Evolutionary conservation across 2,329 filamentous ascomycete species (phyloP).

Genomic region (Claviceps cyperi): DNA sequence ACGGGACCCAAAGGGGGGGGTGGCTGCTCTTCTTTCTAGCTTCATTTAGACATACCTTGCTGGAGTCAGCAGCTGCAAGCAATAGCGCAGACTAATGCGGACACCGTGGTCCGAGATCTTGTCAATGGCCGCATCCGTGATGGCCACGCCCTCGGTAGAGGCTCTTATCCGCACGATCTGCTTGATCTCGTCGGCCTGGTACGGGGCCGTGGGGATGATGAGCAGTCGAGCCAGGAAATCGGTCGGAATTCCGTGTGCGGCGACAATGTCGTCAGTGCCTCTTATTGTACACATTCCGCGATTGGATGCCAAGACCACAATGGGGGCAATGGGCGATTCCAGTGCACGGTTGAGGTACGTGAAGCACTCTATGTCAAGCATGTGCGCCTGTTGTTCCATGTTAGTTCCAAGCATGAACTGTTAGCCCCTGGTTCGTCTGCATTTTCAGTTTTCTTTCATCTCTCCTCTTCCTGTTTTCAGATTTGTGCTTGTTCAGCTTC

Average conservation of each 20-base stretch:
- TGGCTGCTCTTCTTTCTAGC: not conserved
- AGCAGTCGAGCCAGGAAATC: constrained; percentile 89
- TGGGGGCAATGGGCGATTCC: constrained; percentile 85
- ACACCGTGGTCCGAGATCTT: constrained; percentile 79
- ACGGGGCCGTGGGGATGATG: constrained; percentile 89
- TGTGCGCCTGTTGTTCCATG: constrained; percentile 58
- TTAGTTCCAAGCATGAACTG: not conserved
- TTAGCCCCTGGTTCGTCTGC: not conserved
- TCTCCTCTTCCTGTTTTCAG: not conserved
- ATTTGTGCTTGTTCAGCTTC: not conserved
- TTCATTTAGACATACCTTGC: constrained; percentile 42
- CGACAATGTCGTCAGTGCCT: constrained; percentile 66
- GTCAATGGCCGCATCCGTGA: constrained; percentile 71
- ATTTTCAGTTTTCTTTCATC: not conserved
- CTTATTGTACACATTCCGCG: constrained; percentile 87
- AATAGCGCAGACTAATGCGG: constrained; percentile 81
- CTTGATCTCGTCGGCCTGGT: constrained; percentile 79
- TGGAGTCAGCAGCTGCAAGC: constrained; percentile 78
- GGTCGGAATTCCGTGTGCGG: constrained; percentile 84
- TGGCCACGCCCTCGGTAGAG: constrained; percentile 63
- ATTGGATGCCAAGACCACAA: constrained; percentile 95
- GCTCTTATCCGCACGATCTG: constrained; percentile 77
- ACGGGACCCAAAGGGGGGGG: not conserved
- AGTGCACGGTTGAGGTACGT: constrained; percentile 98
- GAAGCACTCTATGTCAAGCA: constrained; percentile 99